Evolutionary conservation across 1,284 basidiomycete genomes (phyloP), one percentile per base, ranked within the genome.

Genomic region (Apiotrichum laibachii): DNA sequence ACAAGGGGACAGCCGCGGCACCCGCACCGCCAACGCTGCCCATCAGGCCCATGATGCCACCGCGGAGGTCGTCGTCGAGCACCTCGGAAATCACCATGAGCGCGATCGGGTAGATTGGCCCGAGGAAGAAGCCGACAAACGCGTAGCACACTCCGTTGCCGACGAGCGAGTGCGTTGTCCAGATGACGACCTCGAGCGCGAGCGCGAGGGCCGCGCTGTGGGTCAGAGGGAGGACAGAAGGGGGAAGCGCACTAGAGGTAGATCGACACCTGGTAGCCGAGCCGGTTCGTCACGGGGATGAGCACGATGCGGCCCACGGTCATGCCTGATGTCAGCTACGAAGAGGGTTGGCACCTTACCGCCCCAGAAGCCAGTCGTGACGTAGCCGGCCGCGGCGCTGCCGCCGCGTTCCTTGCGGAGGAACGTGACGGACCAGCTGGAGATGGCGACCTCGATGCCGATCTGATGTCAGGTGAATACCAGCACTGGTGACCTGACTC

Each of bases 1-100:
- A 61, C 53, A 87, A 86, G 0, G 86, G 85, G 11, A 87, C 68
- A 3, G 84, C 67, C 0, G 86, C 85, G 37, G 82, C 83, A 12
- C 86, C 86, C 1, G 85, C 81, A 60, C 84, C 84, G 0, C 86
- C 86, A 43, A 86, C 79, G 2, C 84, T 84, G 2, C 83, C 67
- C 55, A 68, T 65, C 82, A 84, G 84, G 2, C 85, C 85, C 51
- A 87, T 83, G 34, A 83, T 81, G 10, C 78, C 84, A 2, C 83
- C 83, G 44, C 86, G 79, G 6, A 87, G 77, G 80, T 83, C 84
- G 8, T 79, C 79, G 5, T 85, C 85, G 5, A 87, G 73, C 53
- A 86, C 78, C 2, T 81, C 78, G 11, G 81, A 80, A 5, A 84
- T 77, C 56, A 84, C 81, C 67, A 84, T 85, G 78, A 86, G 83